phyloP scores from a whole-genome alignment of 257 asterid species.

The Nicotiana knightiana region DNA sequence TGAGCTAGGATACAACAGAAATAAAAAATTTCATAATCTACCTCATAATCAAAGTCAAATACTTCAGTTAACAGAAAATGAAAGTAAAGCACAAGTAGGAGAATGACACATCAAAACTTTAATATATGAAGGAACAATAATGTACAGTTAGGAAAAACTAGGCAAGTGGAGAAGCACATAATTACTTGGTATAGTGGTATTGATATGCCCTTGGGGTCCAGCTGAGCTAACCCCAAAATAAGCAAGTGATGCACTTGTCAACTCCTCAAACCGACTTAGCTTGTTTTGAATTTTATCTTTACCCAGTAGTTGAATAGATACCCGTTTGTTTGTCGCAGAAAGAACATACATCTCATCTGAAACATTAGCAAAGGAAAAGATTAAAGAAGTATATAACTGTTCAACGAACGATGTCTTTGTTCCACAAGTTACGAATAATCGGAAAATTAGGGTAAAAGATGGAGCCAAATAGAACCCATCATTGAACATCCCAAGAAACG shows the following conservation, averaged over 20 bases:
- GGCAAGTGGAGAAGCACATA: slow-evolving; percentile 1
- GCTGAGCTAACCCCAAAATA: slow-evolving; percentile 68
- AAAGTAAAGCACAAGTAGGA: neutral
- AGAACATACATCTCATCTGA: slow-evolving; percentile 98
- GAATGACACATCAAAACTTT: neutral
- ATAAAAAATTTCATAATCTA: neutral
- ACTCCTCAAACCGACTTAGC: slow-evolving; percentile 72
- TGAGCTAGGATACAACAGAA: neutral
- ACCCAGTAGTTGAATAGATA: slow-evolving; percentile 80
- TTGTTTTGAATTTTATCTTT: slow-evolving; percentile 75
- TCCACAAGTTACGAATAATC: neutral
- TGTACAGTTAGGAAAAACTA: neutral
- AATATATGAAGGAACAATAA: neutral
- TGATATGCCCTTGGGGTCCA: slow-evolving; percentile 41
- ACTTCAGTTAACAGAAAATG: neutral
- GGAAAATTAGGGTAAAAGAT: neutral
- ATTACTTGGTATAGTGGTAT: slow-evolving; percentile 72
- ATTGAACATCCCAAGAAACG: neutral
- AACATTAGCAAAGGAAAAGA: slow-evolving; percentile 3
- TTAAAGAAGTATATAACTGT: neutral
- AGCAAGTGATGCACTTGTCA: slow-evolving; percentile 71
- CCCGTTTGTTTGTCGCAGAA: slow-evolving; percentile 76
- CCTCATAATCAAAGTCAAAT: neutral
- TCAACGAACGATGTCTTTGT: neutral
- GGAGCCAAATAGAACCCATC: neutral